These are phyloP conservation scores for Medicago lupulina DNA, from an alignment of 306 rosid genomes.

Conservation along the genomic window DNA sequence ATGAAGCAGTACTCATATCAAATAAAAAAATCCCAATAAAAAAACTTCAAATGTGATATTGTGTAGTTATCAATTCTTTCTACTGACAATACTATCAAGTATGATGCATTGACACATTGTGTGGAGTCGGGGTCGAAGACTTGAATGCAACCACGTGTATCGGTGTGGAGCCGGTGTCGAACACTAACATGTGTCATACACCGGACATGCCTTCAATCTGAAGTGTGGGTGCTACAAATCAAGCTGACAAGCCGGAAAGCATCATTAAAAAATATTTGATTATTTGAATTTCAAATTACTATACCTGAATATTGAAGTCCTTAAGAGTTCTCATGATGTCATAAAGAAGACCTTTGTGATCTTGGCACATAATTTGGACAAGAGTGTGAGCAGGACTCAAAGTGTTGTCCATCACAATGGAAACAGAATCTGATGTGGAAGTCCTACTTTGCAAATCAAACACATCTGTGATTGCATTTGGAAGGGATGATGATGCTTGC, in stretches of 20 bases:
- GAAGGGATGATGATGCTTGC: constrained; percentile 70
- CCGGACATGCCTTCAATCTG: neutral
- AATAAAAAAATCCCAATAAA: no score
- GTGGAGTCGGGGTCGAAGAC: no score
- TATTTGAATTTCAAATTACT: neutral
- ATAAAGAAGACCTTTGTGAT: constrained; percentile 94
- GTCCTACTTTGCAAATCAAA: constrained; percentile 59
- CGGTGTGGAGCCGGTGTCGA: no score
- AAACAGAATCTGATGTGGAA: constrained; percentile 58
- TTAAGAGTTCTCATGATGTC: constrained; percentile 96
- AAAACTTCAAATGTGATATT: neutral
- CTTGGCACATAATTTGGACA: constrained; percentile 81
- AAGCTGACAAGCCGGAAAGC: constrained; percentile 2
- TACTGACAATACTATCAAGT: neutral
- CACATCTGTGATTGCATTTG: constrained; percentile 61
- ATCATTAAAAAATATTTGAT: neutral
- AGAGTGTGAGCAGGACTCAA: constrained; percentile 94
- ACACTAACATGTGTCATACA: no score
- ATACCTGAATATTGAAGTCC: constrained; percentile 90
- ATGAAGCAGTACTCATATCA: neutral
- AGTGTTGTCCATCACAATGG: constrained; percentile 68
- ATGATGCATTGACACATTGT: neutral
- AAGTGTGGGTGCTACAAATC: neutral
- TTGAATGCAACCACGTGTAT: neutral
- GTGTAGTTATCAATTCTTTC: constrained; percentile 11